Evolutionary conservation across 2,329 filamentous ascomycete genomes (phyloP), one percentile per base, ranked within the genome.

Genomic region (Sordariomycetes sp.): DNA sequence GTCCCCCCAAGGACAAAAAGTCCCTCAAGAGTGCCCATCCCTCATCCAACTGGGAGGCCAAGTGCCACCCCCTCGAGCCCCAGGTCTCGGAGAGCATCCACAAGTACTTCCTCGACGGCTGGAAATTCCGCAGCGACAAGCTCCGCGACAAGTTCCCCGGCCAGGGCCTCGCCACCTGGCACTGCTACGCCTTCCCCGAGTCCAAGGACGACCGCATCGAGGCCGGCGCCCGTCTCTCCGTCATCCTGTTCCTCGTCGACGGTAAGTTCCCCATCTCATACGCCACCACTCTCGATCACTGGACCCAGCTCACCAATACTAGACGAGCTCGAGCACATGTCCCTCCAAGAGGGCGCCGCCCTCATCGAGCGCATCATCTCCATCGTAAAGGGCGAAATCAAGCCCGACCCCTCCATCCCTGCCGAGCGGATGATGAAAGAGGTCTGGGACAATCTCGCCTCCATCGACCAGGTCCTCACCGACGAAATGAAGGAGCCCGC

Each of bases 321-420:
- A 74, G 72, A 74, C 61, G 42, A 69, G 6, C 67, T 74, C n/a
- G 72, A 75, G 51, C 55, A 70, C 58, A 72, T 74, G 68, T 70
- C 67, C 4, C 62, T 75, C 1, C 65, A 66, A 2, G 68, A 74
- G 2, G 73, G 73, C 8, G 56, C 61, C 2, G 63, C 61, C 1
- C 71, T 72, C 58, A 72, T 74, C 57, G 64, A 70, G 6, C 62
- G 61, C 6, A 63, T 75, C 8, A 73, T 74, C 28, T 60, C 66
- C 1, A 62, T 74, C 4, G 62, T 62, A 10, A 62, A 64, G 2
- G 72, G 72, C 2, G 59, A 68, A 2, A 59, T 58, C 1, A 56
- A 57, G 0, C 69, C 70, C 0, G 65, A 74, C 59, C 64, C 64
- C 4, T 60, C 56, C 3, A 56, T 65, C n/a, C 68, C 71, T 0